These are phyloP conservation scores for Arachis stenosperma DNA, from an alignment of 306 rosid species.

Conservation along the genomic window DNA sequence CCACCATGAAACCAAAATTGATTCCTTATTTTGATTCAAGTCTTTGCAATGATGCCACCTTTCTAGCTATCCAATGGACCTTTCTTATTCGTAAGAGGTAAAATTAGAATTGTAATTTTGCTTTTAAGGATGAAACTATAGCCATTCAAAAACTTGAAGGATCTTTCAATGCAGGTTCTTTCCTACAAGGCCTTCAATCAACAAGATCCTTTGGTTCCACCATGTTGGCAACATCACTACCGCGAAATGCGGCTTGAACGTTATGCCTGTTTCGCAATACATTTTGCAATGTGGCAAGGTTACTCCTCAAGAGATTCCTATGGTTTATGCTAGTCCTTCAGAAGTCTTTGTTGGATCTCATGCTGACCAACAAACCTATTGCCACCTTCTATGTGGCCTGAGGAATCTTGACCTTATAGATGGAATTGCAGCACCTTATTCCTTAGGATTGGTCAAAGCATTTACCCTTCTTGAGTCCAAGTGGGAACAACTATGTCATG, in stretches of 20 bases:
- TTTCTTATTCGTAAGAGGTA: slow-evolving; percentile 57
- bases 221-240: slow-evolving; percentile 55
- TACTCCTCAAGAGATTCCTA: slow-evolving; percentile 42
- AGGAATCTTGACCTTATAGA: slow-evolving; percentile 49
- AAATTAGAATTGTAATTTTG: neutral
- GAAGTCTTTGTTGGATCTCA: slow-evolving; percentile 62
- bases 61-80: slow-evolving; percentile 49
- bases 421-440: slow-evolving; percentile 58
- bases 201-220: slow-evolving; percentile 56
- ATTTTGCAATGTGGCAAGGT: slow-evolving; percentile 53
- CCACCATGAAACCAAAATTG: slow-evolving; percentile 62
- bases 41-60: slow-evolving; percentile 54
- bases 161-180: slow-evolving; percentile 46
- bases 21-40: slow-evolving; percentile 68
- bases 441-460: slow-evolving; percentile 53
- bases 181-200: slow-evolving; percentile 55
- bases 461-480: slow-evolving; percentile 51
- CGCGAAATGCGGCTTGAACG: slow-evolving; percentile 64
- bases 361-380: slow-evolving; percentile 70
- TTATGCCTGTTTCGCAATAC: slow-evolving; percentile 69
- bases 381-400: slow-evolving; percentile 74
- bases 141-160: too few species aligned
- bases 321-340: slow-evolving; percentile 53
- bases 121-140: too few species aligned
- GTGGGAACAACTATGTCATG: slow-evolving; percentile 63